phyloP scores from a whole-genome alignment of 306 rosid genomes.

The Malus sieversii region DNA sequence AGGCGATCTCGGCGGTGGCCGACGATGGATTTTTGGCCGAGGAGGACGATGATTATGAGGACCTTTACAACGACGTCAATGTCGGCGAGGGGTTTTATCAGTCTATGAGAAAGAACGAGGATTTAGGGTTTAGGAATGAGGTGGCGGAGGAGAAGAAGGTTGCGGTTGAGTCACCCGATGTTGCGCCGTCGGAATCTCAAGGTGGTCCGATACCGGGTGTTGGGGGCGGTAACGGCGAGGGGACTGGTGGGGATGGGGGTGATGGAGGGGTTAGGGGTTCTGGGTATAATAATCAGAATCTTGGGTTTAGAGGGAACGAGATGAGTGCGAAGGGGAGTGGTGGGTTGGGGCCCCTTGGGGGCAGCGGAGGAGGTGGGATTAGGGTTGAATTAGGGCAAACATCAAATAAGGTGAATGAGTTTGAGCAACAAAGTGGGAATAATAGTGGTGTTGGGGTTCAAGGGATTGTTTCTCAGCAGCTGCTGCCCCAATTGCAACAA shows the following conservation, averaged over 20 bases:
- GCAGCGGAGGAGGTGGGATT: constrained; percentile 41
- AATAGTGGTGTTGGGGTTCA: constrained; percentile 37
- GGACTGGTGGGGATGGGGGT: constrained; percentile 17
- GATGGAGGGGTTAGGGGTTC: constrained; percentile 36
- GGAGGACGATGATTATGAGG: constrained; percentile 93
- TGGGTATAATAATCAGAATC: constrained; percentile 47
- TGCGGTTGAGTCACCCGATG: constrained; percentile 11
- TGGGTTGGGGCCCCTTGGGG: constrained; percentile 35
- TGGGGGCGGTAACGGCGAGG: constrained; percentile 31
- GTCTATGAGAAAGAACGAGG: constrained; percentile 69
- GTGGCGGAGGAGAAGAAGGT: constrained; percentile 44
- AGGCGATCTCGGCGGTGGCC: constrained; percentile 96
- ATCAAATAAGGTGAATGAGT: constrained; percentile 43
- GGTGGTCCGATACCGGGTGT: constrained; percentile 46
- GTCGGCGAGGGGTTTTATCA: constrained; percentile 92
- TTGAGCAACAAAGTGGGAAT: constrained; percentile 53
- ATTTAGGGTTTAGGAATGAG: constrained; percentile 42
- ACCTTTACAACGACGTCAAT: constrained; percentile 91
- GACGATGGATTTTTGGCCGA: constrained; percentile 80
- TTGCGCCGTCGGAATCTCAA: constrained; percentile 5
- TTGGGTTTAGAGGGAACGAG: constrained; percentile 61
- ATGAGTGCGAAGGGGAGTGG: constrained; percentile 31
- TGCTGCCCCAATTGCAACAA: constrained; percentile 9
- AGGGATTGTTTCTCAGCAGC: constrained; percentile 30
- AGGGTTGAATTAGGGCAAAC: constrained; percentile 77